Evolutionary conservation across 257 asterid species (phyloP).

Genomic region (Solanum clarkiae): DNA sequence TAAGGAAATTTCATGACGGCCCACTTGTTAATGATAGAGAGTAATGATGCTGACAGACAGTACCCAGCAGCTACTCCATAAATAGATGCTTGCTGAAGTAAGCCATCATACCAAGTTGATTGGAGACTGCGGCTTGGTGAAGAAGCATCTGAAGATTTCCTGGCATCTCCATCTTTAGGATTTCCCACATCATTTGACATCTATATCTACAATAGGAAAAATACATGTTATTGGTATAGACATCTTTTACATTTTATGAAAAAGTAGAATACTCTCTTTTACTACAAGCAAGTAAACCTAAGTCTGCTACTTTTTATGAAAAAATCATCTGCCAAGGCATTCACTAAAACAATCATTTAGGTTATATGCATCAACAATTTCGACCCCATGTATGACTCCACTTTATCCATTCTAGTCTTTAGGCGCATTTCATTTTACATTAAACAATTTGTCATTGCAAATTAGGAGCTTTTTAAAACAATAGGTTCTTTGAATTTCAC

Average conservation of each 20-base stretch:
- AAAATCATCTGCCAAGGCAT: neutral
- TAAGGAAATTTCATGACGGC: constrained; percentile 94
- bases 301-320: neutral
- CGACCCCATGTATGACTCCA: neutral
- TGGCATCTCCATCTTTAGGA: constrained; percentile 29
- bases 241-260: neutral
- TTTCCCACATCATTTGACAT: constrained; percentile 78
- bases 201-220: constrained; percentile 13
- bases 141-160: constrained; percentile 10
- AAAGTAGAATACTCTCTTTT: neutral
- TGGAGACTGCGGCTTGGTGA: constrained; percentile 16
- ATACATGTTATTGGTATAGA: neutral
- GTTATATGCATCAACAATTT: neutral
- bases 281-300: neutral
- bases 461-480: neutral
- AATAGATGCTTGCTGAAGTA: constrained; percentile 60
- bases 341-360: neutral
- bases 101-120: constrained; percentile 32
- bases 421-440: neutral
- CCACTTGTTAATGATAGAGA: constrained; percentile 92
- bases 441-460: neutral
- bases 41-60: constrained; percentile 77
- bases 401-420: neutral
- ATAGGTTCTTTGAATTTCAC: neutral
- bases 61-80: constrained; percentile 94